Base-by-base conservation (phyloP, 1,284 basidiomycete species). In the Apiotrichum gamsii region DNA sequence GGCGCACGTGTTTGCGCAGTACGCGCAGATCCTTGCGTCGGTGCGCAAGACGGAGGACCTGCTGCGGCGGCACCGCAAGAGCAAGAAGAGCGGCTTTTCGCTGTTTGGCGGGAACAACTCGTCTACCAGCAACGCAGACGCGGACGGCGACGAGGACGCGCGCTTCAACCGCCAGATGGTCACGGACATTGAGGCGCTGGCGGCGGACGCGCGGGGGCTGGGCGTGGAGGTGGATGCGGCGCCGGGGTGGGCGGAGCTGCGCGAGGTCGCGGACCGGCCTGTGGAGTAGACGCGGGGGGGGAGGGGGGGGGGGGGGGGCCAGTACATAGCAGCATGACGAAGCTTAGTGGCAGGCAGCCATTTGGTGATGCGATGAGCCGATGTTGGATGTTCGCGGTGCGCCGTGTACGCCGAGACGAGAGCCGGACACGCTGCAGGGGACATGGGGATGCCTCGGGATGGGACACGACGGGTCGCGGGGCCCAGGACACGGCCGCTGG, bases 1-100 rank as follows among this genome's bases (percentile, higher is more conserved):
- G 57, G 83, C 87, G 49, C 77, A 78, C 45, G 83, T 91, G 30
- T 80, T 82, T 13, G 78, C 80, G 46, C 72, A 73, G 35, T 78
- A 77, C 57, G 71, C 73, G n/a, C 53, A 62, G 9, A 72, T 87
- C 59, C 75, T 95, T 21, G 77, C 81, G 5, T 81, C 82, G 5
- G 90, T 93, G 77, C 86, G 83, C 67, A 93, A 93, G 74, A 87
- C 87, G 2, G 89, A 95, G 61, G 89, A 93, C 61, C 84, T 88
- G 8, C 74, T 95, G 25, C 77, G 84, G 19, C 80, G 86, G 35
- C 77, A 93, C 57, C 89, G 90, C 62, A 91, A 87, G 67, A 84
- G 84, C 32, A 87, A 87, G 61, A 87, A 85, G 58, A 74, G 81
- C 0, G 77, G 83, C 0, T 87, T 90, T 65, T 61, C 60, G 2